Conservation (phyloP, 441 rosid species). For the Hura crepitans region DNA sequence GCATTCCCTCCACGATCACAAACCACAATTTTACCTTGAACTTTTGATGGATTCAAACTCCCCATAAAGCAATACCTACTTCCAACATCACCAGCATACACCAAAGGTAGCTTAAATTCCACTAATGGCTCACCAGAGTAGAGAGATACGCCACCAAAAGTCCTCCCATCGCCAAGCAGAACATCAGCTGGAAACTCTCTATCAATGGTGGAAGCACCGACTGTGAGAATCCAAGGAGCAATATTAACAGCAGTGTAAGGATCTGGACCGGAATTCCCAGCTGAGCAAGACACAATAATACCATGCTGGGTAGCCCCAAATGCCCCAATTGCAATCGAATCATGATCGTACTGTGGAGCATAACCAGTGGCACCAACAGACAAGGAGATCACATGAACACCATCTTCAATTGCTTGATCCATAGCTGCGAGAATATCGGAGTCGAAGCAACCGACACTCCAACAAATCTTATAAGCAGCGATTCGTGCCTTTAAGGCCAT, state of each 20-base stretch:
- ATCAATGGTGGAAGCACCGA: constrained; percentile 79
- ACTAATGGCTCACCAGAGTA: constrained; percentile 45
- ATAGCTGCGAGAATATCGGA: constrained; percentile 82
- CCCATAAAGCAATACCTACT: constrained; percentile 49
- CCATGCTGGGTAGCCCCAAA: constrained; percentile 62
- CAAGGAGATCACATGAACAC: constrained; percentile 71
- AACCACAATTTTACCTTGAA: constrained; percentile 63
- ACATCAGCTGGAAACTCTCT: constrained; percentile 72
- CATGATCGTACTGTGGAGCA: constrained; percentile 57
- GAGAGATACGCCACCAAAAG: constrained; percentile 51
- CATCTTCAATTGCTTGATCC: constrained; percentile 74
- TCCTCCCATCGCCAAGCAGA: constrained; percentile 55
- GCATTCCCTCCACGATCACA: constrained; percentile 84
- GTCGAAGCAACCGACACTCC: constrained; percentile 63
- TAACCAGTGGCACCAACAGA: constrained; percentile 67
- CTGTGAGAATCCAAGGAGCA: constrained; percentile 86
- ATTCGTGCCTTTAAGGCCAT: constrained; percentile 73
- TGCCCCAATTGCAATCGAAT: constrained; percentile 76
- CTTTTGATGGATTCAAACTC: constrained; percentile 40
- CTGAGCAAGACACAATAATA: constrained; percentile 71
- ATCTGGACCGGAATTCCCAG: constrained; percentile 87
- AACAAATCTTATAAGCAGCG: constrained; percentile 81
- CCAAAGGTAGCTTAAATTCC: constrained; percentile 42
- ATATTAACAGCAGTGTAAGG: constrained; percentile 59
- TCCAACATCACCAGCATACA: constrained; percentile 60